A percentile compares a stretch with the other conserved stretches of the same genome.
Conservation (phyloP, 1,284 basidiomycete genomes). For the Leccinum subspadiceum region DNA sequence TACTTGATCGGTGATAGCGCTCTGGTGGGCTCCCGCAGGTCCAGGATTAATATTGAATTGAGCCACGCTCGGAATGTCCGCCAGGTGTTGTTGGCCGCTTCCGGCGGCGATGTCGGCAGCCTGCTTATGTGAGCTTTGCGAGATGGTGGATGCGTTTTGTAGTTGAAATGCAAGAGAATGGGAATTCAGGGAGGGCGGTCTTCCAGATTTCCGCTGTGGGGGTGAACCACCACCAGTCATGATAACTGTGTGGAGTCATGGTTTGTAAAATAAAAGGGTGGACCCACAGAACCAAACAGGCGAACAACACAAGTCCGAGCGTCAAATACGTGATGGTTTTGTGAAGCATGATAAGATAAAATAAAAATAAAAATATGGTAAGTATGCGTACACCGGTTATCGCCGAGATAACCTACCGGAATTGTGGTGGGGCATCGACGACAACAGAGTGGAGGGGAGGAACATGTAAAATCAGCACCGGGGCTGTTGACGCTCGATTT, state of each 20-base stretch:
- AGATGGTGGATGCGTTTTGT: constrained; percentile 18
- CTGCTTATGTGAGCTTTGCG: constrained; percentile 18
- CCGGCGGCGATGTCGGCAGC: constrained; percentile 27
- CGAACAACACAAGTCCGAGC: constrained; percentile 22
- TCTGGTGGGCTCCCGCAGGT: constrained; percentile 12
- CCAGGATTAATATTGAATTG: constrained; percentile 7
- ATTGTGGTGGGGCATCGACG: background rate
- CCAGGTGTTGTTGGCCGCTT: no score
- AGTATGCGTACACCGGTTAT: constrained; percentile 16
- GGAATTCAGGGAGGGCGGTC: constrained; percentile 8
- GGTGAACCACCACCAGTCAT: constrained; percentile 27
- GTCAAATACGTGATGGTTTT: constrained; percentile 15
- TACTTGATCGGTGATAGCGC: constrained; percentile 9
- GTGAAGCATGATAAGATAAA: constrained; percentile 14
- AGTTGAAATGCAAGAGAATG: constrained; percentile 5
- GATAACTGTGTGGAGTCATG: constrained; percentile 26
- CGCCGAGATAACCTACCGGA: constrained; percentile 18
- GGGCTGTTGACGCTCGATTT: constrained; percentile 2
- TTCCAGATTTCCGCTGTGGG: constrained; percentile 15
- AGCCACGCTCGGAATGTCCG: constrained; percentile 7
- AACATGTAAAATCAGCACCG: constrained; percentile 12
- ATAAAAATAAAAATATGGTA: constrained; percentile 21
- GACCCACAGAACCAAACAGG: constrained; percentile 35
- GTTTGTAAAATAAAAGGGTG: constrained; percentile 28
- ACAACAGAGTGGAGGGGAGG: background rate